Evolutionary conservation across 495 filamentous ascomycete species (phyloP).

Genomic region (Lepidopterella palustris): DNA sequence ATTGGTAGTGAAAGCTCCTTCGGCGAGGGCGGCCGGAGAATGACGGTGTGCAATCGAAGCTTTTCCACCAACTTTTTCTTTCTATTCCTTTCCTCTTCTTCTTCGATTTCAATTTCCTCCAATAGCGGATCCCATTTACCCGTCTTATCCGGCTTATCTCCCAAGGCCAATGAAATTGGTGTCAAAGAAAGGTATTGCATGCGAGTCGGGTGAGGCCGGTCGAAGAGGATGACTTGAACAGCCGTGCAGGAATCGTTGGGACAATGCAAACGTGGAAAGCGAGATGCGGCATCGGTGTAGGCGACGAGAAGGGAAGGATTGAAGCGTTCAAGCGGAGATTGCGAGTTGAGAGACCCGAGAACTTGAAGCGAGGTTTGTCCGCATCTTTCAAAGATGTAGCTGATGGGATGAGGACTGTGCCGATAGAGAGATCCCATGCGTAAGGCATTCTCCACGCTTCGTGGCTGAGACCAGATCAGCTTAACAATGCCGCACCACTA

Average conservation of each 20-base stretch:
- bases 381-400: slow-evolving; percentile 76
- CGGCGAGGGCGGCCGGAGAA: slow-evolving; percentile 64
- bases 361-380: slow-evolving; percentile 78
- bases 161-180: slow-evolving; percentile 82
- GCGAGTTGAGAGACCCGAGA: slow-evolving; percentile 68
- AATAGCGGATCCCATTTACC: slow-evolving; percentile 31
- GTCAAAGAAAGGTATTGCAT: slow-evolving; percentile 97
- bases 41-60: slow-evolving; percentile 77
- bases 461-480: slow-evolving; percentile 40
- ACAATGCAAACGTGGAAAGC: slow-evolving; percentile 67
- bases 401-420: slow-evolving; percentile 72
- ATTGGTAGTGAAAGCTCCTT: slow-evolving; percentile 75
- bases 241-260: slow-evolving; percentile 52
- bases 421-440: slow-evolving; percentile 77
- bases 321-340: slow-evolving; percentile 45
- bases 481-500: background rate
- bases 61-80: slow-evolving; percentile 72
- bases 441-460: slow-evolving; percentile 81
- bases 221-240: slow-evolving; percentile 83
- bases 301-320: slow-evolving; percentile 67
- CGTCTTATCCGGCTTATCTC: slow-evolving; percentile 55
- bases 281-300: slow-evolving; percentile 49
- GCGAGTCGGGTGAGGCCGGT: slow-evolving; percentile 72
- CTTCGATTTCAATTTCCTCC: slow-evolving; percentile 52
- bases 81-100: slow-evolving; percentile 54